These are phyloP conservation scores for Heimioporus sp. DNA, from an alignment of 768 basidiomycete genomes.

Conservation along the genomic window DNA sequence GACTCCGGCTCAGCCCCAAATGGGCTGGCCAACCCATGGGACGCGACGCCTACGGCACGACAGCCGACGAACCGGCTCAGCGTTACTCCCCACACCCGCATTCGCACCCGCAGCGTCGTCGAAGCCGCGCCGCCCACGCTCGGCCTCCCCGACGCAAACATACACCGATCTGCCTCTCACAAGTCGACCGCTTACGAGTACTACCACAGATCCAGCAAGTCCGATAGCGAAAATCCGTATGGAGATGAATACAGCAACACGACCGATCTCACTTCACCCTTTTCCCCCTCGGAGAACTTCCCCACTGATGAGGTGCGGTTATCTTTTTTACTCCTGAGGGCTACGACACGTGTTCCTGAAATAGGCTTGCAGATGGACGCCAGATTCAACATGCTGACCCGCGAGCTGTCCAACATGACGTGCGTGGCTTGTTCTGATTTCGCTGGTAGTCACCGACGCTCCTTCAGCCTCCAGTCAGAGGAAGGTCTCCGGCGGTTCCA, in stretches of 20 bases:
- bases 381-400: conserved; percentile 28
- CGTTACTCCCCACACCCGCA: conserved; percentile 27
- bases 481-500: conserved; percentile 70
- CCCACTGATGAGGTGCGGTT: conserved; percentile 37
- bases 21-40: conserved; percentile 34
- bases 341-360: conserved; percentile 3
- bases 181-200: conserved; percentile 26
- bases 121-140: conserved; percentile 29
- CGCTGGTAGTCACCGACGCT: conserved; percentile 9
- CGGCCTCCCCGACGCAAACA: conserved; percentile 52
- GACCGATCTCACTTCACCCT: conserved; percentile 30
- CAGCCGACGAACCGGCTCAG: conserved; percentile 19
- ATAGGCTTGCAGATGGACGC: conserved; percentile 22
- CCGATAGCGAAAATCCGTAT: conserved; percentile 31
- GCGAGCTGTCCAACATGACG: conserved; percentile 39
- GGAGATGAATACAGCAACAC: conserved; percentile 13
- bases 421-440: conserved; percentile 25
- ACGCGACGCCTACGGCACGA: conserved; percentile 26
- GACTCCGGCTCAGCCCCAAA: conserved; percentile 25
- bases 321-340: conserved; percentile 24
- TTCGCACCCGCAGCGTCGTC: conserved; percentile 40
- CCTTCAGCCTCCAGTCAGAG: conserved; percentile 54
- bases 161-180: conserved; percentile 46
- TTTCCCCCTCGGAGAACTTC: conserved; percentile 35
- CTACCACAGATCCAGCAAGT: conserved; percentile 39